Evolutionary conservation across 2,329 filamentous ascomycete species (phyloP).

Genomic region (Aspergillus neotritici): DNA sequence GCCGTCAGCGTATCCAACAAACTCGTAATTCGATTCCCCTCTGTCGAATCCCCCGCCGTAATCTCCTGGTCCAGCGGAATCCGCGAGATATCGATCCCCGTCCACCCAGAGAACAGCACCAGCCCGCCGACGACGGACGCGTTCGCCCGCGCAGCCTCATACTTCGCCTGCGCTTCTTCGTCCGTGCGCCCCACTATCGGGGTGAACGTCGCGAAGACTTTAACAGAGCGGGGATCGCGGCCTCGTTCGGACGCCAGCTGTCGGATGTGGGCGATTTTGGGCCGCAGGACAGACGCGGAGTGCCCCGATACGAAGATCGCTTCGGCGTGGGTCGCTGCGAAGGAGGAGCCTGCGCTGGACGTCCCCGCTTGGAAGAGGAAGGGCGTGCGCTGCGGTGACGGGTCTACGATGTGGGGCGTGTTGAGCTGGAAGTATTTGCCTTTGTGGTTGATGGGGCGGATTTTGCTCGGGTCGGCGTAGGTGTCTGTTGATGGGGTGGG

Average conservation of each 20-base stretch:
- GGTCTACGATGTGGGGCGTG: slow-evolving; percentile 47
- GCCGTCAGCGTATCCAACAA: slow-evolving; percentile 47
- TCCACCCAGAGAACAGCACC: slow-evolving; percentile 54
- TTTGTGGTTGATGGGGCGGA: slow-evolving; percentile 56
- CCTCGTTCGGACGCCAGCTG: slow-evolving; percentile 47
- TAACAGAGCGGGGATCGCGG: slow-evolving; percentile 53
- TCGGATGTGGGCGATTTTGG: slow-evolving; percentile 51
- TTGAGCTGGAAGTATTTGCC: slow-evolving; percentile 51
- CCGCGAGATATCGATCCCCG: slow-evolving; percentile 55
- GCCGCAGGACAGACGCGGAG: slow-evolving; percentile 44
- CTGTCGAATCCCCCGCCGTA: slow-evolving; percentile 48
- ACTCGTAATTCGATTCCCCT: slow-evolving; percentile 49
- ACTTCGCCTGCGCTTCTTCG: slow-evolving; percentile 51
- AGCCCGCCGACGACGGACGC: slow-evolving; percentile 51
- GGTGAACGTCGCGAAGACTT: slow-evolving; percentile 51
- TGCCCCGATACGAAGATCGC: slow-evolving; percentile 56
- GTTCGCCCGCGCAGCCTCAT: slow-evolving; percentile 48
- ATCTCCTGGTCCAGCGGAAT: slow-evolving; percentile 56
- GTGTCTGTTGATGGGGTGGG: slow-evolving; percentile 50
- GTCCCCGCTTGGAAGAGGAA: slow-evolving; percentile 57
- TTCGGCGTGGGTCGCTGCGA: slow-evolving; percentile 55
- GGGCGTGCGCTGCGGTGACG: slow-evolving; percentile 53
- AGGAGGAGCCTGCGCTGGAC: slow-evolving; percentile 52
- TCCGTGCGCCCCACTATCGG: slow-evolving; percentile 48
- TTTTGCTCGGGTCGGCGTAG: slow-evolving; percentile 55